Percentiles rank a stretch among this genome's conserved stretches.
Evolutionary conservation across 352 stramenopile species (phyloP).

Genomic region (Pythium sukuiense): DNA sequence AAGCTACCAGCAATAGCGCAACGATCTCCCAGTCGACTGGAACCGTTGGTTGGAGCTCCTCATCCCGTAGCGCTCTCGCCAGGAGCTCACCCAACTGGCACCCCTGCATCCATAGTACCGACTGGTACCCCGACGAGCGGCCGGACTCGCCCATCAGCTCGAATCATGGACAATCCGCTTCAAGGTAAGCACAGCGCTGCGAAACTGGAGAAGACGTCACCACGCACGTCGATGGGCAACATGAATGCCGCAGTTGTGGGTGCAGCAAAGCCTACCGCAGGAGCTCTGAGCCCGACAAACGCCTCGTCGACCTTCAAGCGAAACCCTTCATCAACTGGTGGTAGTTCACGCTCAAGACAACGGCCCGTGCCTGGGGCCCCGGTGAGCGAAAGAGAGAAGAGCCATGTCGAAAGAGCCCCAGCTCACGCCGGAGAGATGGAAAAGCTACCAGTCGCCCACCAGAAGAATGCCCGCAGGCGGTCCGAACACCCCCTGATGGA

Average conservation of each 20-base stretch:
- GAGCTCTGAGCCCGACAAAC: conserved; percentile 12
- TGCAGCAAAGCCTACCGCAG: background rate
- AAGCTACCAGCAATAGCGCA: conserved; percentile 61
- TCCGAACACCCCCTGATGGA: conserved; percentile 39
- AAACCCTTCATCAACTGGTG: conserved; percentile 44
- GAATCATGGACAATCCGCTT: conserved; percentile 57
- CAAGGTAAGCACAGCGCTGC: conserved; percentile 34
- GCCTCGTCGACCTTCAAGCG: conserved; percentile 45
- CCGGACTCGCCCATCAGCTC: conserved; percentile 29
- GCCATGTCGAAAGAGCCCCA: conserved; percentile 44
- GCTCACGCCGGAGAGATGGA: conserved; percentile 45
- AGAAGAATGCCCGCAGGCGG: conserved; percentile 45
- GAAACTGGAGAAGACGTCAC: conserved; percentile 50
- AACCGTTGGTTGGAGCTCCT: conserved; percentile 20
- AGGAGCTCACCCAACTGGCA: conserved; percentile 5
- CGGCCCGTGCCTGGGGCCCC: conserved; percentile 24
- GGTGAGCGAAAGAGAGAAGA: conserved; percentile 34
- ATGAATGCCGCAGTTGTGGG: conserved; percentile 20
- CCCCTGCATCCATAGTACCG: conserved; percentile 13
- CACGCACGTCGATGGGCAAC: conserved; percentile 26
- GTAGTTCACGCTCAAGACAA: conserved; percentile 36
- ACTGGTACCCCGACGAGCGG: conserved; percentile 36
- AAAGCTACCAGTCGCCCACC: conserved; percentile 44
- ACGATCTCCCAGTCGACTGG: conserved; percentile 43
- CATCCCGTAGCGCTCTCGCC: background rate